These are phyloP conservation scores for Pyrenophora seminiperda DNA, from an alignment of 2,329 filamentous ascomycete species.

Conservation along the genomic window DNA sequence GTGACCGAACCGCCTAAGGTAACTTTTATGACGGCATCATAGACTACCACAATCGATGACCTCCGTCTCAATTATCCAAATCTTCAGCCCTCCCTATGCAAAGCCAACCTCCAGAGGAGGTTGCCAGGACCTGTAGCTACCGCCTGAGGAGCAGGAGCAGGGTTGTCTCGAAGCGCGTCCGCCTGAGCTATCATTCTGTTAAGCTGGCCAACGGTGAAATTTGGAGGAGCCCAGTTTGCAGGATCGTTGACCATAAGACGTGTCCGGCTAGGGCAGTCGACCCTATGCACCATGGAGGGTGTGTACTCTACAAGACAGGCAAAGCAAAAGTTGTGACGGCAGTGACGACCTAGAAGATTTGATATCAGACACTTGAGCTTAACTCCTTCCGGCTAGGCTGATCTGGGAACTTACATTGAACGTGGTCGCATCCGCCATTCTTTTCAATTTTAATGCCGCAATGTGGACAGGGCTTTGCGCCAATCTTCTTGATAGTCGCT, in stretches of 20 bases:
- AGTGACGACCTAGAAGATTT: conserved; percentile 13
- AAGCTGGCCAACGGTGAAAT: conserved; percentile 11
- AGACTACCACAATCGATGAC: too few relatives aligned
- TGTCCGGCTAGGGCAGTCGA: conserved; percentile 13
- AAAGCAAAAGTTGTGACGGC: conserved; percentile 33
- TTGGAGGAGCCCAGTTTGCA: conserved; percentile 14
- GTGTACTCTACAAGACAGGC: conserved; percentile 20
- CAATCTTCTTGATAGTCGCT: conserved; percentile 24
- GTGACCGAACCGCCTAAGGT: too few relatives aligned
- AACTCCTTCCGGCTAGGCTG: too few relatives aligned
- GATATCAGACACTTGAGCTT: not conserved
- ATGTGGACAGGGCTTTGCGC: conserved; percentile 34
- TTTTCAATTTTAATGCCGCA: conserved; percentile 36
- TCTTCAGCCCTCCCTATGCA: too few relatives aligned
- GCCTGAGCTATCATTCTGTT: conserved; percentile 10
- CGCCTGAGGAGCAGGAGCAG: not conserved
- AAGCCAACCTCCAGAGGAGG: too few relatives aligned
- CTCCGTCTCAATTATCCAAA: too few relatives aligned
- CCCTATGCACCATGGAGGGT: conserved; percentile 6
- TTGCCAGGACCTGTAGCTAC: not conserved
- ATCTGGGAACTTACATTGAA: conserved; percentile 25
- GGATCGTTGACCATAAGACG: conserved; percentile 20
- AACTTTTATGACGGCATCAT: too few relatives aligned
- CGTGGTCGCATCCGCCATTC: conserved; percentile 34
- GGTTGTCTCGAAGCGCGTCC: not conserved